Evolutionary conservation across 768 basidiomycete genomes (phyloP).

Genomic region (Auricularia sp.): DNA sequence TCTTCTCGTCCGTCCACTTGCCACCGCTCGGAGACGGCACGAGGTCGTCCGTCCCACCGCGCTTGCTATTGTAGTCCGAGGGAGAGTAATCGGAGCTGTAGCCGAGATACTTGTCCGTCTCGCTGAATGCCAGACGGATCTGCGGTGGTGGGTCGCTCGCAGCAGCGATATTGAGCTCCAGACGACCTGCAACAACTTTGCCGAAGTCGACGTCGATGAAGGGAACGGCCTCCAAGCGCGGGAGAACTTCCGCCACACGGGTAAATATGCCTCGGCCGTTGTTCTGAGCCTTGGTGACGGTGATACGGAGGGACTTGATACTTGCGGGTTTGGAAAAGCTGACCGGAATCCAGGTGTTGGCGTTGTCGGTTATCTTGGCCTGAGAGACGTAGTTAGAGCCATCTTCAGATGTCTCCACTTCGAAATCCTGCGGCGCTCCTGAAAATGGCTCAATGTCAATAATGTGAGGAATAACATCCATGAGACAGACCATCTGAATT

Average conservation of each 20-base stretch:
- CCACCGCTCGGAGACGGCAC: background rate
- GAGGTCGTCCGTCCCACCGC: background rate
- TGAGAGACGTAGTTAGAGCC: background rate
- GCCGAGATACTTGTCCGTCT: background rate
- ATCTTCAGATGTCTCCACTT: background rate
- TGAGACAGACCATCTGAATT: background rate
- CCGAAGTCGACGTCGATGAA: constrained; percentile 1
- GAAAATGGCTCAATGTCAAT: too few relatives aligned
- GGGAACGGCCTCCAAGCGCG: background rate
- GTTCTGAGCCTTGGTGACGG: background rate
- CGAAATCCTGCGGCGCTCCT: background rate
- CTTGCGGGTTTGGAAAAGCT: background rate
- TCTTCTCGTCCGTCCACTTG: background rate
- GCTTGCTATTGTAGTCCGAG: background rate
- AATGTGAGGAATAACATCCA: too few relatives aligned
- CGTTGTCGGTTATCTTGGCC: background rate
- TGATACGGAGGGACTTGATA: background rate
- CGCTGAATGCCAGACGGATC: background rate
- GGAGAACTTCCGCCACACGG: background rate
- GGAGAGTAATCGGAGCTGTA: background rate
- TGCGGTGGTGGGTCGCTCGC: background rate
- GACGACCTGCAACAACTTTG: background rate
- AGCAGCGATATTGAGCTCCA: background rate
- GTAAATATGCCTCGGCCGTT: background rate
- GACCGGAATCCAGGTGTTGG: background rate